These are phyloP conservation scores for Triangularia setosa DNA, from an alignment of 2,329 filamentous ascomycete genomes.

Conservation along the genomic window DNA sequence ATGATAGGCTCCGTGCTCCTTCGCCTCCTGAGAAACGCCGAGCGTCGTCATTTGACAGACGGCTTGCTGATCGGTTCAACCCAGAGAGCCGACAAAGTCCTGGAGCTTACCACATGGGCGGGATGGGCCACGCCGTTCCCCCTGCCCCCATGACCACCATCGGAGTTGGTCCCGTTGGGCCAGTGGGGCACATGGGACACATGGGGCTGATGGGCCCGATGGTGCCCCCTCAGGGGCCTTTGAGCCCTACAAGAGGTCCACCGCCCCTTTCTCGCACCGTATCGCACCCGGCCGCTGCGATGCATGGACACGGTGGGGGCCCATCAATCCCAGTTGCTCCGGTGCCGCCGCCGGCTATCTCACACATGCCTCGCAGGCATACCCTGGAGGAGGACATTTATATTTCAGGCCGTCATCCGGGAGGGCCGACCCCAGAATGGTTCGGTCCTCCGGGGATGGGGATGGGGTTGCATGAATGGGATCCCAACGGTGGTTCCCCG, in stretches of 20 bases:
- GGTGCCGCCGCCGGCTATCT: conserved; percentile 29
- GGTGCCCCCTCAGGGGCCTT: conserved; percentile 17
- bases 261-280: conserved; percentile 21
- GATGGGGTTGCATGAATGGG: conserved; percentile 7
- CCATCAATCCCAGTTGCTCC: conserved; percentile 28
- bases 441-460: conserved; percentile 25
- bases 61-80: conserved; percentile 48
- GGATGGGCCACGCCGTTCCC: neutral
- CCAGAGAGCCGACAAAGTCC: conserved; percentile 40
- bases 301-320: conserved; percentile 18
- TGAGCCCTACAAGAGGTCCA: conserved; percentile 14
- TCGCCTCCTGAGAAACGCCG: conserved; percentile 24
- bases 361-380: conserved; percentile 36
- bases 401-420: conserved; percentile 24
- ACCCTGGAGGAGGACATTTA: conserved; percentile 42
- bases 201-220: conserved; percentile 16
- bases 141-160: conserved; percentile 13
- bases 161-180: conserved; percentile 10
- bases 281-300: conserved; percentile 24
- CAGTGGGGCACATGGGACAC: conserved; percentile 9
- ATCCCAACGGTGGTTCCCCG: conserved; percentile 14
- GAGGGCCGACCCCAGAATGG: conserved; percentile 17
- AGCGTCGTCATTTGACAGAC: conserved; percentile 44
- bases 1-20: conserved; percentile 7
- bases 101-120: conserved; percentile 5